Evolutionary conservation across 2,329 filamentous ascomycete species (phyloP), one percentile per base, ranked within the genome.

Genomic region (Aspergillus glaucus): DNA sequence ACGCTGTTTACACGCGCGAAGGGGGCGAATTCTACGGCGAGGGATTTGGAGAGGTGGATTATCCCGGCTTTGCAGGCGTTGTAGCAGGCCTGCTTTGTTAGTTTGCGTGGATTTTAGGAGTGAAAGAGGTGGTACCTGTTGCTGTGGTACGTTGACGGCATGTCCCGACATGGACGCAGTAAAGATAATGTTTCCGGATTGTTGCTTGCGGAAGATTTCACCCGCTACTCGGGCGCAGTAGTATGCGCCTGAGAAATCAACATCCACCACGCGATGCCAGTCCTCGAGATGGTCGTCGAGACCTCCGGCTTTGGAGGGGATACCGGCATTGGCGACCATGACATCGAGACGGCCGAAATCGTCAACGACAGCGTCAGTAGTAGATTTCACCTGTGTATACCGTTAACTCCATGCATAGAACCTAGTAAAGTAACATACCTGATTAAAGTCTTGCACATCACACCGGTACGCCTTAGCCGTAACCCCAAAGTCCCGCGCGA

Each of bases 321-420:
- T 82, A 22, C 85, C 85, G 7, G 82, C 82, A 63, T 90, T 89
- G 52, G 85, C 85, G 32, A 88, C 78, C 57, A 88, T 88, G 54
- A 87, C 74, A 60, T 88, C 85, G 4, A 88, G 77, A 10, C 82
- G 77, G 59, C 83, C 80, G 69, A 88, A 85, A 26, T 88, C 84
- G 44, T 68, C 58, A 22, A 68, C 60, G 0, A 70, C 62, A 14
- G 60, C 55, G 2, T 50, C 54, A 9, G 68, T 57, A 4, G 59
- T 57, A 2, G 58, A 47, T 50, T 64, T 49, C 8, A 68, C 69
- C 43, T 40, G 10, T 40, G 9, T 7, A 10, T 17, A 10, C 15
- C 7, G 12, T 19, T 17, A 15, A 12, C 10, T 5, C 17, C 9
- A 19, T 40, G 37, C 7, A 40, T 19, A n/a, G 15, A 40, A n/a